phyloP scores from a whole-genome alignment of 352 stramenopile species.

The Globisporangium megalacanthum region DNA sequence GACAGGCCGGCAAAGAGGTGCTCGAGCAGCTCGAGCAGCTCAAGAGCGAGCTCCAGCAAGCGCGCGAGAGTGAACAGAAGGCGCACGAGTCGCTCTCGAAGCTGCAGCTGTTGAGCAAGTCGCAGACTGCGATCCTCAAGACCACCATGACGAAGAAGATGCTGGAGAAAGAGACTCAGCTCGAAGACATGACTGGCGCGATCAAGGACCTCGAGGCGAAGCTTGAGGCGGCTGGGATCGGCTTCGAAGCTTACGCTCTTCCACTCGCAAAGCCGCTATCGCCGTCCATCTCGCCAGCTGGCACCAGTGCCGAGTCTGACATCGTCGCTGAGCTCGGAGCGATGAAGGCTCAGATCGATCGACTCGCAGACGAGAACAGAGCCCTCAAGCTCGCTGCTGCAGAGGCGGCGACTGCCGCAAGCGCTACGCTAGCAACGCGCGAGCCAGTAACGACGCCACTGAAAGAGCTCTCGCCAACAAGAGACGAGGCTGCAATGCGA shows the following conservation, averaged over 20 bases:
- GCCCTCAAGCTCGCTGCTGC: conserved; percentile 26
- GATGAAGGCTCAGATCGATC: conserved; percentile 74
- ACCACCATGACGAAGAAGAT: conserved; percentile 80
- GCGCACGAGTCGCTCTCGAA: conserved; percentile 78
- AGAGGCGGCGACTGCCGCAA: not conserved
- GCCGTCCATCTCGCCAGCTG: conserved; percentile 1
- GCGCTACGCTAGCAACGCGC: not conserved
- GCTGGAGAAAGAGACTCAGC: conserved; percentile 50
- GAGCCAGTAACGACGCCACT: not conserved
- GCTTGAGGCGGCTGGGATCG: conserved; percentile 41
- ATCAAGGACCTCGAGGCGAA: conserved; percentile 67
- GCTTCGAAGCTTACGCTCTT: conserved; percentile 24
- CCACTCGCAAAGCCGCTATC: conserved; percentile 10
- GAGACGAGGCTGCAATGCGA: conserved; percentile 23
- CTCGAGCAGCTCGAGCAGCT: conserved; percentile 48
- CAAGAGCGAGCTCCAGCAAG: conserved; percentile 47
- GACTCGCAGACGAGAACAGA: conserved; percentile 67
- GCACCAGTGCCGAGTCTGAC: conserved; percentile 25
- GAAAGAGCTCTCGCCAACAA: conserved; percentile 2
- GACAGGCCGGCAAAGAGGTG: conserved; percentile 15
- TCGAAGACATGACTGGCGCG: conserved; percentile 56
- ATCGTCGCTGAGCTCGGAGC: conserved; percentile 50
- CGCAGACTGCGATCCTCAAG: conserved; percentile 79
- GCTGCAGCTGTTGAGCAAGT: conserved; percentile 79
- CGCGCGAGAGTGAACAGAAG: conserved; percentile 61